A percentile compares a stretch with the other conserved stretches of the same genome.
These are phyloP conservation scores for Margaritispora aquatica DNA, from an alignment of 495 filamentous ascomycete species.

Conservation along the genomic window DNA sequence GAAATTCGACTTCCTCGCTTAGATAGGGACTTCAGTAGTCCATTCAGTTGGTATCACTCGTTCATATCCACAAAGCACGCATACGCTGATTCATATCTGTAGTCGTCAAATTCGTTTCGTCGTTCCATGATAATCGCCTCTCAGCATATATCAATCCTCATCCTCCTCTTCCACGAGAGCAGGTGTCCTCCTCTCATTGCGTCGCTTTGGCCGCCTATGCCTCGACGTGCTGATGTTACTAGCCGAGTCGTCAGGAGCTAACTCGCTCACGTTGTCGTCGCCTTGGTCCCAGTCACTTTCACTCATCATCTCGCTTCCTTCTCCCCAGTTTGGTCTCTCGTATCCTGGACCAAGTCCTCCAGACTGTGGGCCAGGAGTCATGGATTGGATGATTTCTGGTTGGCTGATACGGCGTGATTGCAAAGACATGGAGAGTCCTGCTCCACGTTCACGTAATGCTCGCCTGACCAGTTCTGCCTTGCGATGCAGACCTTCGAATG, in stretches of 20 bases:
- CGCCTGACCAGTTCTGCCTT: slow-evolving; percentile 78
- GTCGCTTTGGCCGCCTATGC: slow-evolving; percentile 60
- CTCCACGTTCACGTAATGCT: slow-evolving; percentile 69
- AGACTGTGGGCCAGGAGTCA: slow-evolving; percentile 15
- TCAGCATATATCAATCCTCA: slow-evolving; percentile 49
- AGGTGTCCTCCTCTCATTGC: slow-evolving; percentile 71
- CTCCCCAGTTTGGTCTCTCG: slow-evolving; percentile 22
- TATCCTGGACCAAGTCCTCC: slow-evolving; percentile 20
- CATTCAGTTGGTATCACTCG: too few species aligned
- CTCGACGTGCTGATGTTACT: slow-evolving; percentile 82
- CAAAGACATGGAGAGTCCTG: slow-evolving; percentile 69
- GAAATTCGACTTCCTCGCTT: too few species aligned
- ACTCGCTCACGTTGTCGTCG: slow-evolving; percentile 57
- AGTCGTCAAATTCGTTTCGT: too few species aligned
- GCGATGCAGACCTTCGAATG: slow-evolving; percentile 85
- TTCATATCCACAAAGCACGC: too few species aligned
- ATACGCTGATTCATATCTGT: too few species aligned
- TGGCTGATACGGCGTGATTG: slow-evolving; percentile 56
- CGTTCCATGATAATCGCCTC: too few species aligned
- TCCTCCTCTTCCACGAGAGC: slow-evolving; percentile 83
- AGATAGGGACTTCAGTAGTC: too few species aligned
- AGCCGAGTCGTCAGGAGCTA: slow-evolving; percentile 70
- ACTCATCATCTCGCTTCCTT: slow-evolving; percentile 32
- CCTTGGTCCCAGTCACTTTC: slow-evolving; percentile 62
- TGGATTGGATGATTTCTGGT: slow-evolving; percentile 12